These are phyloP conservation scores for Echium plantagineum DNA, from an alignment of 257 asterid species.

Conservation along the genomic window DNA sequence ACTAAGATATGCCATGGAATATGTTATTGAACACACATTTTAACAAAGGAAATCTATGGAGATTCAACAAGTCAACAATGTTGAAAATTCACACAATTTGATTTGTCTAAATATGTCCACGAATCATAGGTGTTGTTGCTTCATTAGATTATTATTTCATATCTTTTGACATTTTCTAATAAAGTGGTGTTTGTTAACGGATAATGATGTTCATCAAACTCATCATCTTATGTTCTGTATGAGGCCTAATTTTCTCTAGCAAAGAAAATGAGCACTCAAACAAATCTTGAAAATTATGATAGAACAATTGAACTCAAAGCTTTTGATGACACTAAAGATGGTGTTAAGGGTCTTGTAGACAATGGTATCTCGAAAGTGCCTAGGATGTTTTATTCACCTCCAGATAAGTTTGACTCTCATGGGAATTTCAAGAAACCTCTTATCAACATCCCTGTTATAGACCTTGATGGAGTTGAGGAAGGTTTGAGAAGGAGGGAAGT, in stretches of 20 bases:
- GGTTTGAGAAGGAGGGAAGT: background rate
- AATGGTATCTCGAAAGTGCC: conserved; percentile 5
- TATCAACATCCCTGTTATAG: background rate
- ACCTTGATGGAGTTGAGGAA: background rate
- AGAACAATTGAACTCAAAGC: conserved; percentile 5
- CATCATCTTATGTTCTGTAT: no score
- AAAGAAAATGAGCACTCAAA: background rate
- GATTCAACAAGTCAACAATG: no score
- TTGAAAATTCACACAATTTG: no score
- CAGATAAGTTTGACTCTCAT: background rate
- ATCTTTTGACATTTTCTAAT: no score
- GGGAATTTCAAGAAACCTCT: background rate
- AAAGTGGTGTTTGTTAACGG: no score
- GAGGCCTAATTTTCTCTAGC: no score
- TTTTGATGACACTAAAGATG: conserved; percentile 10
- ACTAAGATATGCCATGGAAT: no score
- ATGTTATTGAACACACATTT: background rate
- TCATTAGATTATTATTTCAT: no score
- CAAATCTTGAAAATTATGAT: background rate
- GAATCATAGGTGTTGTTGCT: no score
- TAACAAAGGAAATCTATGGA: background rate
- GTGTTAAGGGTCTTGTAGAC: conserved; percentile 11
- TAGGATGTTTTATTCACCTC: background rate
- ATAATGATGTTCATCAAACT: no score
- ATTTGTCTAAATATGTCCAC: no score